Evolutionary conservation across 768 basidiomycete species (phyloP), one percentile per base, ranked within the genome.

Genomic region (Megacollybia marginata): DNA sequence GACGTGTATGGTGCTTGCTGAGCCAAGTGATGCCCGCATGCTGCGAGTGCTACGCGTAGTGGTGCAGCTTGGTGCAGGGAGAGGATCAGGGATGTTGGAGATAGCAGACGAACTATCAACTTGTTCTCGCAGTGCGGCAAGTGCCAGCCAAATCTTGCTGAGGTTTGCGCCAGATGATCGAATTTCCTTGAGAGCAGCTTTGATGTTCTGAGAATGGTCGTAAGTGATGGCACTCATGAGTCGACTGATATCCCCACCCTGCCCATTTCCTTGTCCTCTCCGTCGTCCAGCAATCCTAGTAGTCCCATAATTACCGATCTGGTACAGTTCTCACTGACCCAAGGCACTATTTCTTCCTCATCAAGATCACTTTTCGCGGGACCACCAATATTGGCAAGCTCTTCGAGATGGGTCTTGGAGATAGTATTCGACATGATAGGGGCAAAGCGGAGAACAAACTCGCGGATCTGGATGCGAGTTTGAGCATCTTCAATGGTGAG

Each of bases 391-490:
- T 73, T 71, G 28, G 87, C 86, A 8, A 91, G 65, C 51, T 88
- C 84, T 43, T 83, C 79, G 5, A 84, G 60, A 48, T 81, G 75
- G 2, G 63, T 52, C 53, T 73, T 71, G 44, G 78, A 60, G 38
- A 67, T 57, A 12, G 57, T 45, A 10, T 69, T 69, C 23, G 79
- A 76, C 55, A 83, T 62, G 13, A 78, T 49, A 28, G 70, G 67
- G 1, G 71, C 68, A 54, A 90, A 90, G 33, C 88, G 75, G 44
- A 85, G 59, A 10, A 78, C 59, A 60, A 89, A 92, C 63, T 91
- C 88, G 50, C 88, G 80, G 40, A 90, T 82, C 55, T 79, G 69
- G 44, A 90, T 75, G 9, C 88, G 80, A 23, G 74, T 71, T 53
- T 85, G 73, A 1, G 74, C 79, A 36, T 78, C 75, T 1, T 68